Evolutionary conservation across 2,329 filamentous ascomycete species (phyloP).

Genomic region (Akanthomyces muscarius): DNA sequence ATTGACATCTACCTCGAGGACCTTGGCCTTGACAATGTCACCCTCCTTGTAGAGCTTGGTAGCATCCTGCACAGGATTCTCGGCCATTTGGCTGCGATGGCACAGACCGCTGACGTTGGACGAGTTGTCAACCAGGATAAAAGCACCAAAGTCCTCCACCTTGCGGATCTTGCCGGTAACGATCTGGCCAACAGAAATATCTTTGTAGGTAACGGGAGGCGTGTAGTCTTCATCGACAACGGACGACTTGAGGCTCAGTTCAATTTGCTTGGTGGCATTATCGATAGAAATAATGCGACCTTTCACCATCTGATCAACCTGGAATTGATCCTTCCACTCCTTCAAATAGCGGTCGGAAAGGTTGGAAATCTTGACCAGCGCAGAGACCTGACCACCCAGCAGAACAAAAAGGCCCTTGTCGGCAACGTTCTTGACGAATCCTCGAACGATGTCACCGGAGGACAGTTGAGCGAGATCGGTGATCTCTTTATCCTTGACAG

Average conservation of each 20-base stretch:
- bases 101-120: slow-evolving; percentile 88
- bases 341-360: slow-evolving; percentile 89
- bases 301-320: slow-evolving; percentile 84
- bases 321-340: slow-evolving; percentile 89
- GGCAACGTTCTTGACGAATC: slow-evolving; percentile 85
- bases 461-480: slow-evolving; percentile 65
- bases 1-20: slow-evolving; percentile 71
- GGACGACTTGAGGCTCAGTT: slow-evolving; percentile 84
- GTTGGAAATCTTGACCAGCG: slow-evolving; percentile 79
- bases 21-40: slow-evolving; percentile 87
- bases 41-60: slow-evolving; percentile 84
- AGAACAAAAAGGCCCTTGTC: slow-evolving; percentile 87
- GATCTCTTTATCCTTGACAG: slow-evolving; percentile 78
- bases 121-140: slow-evolving; percentile 84
- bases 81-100: slow-evolving; percentile 88
- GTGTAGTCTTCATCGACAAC: slow-evolving; percentile 75
- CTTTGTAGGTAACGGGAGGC: slow-evolving; percentile 67
- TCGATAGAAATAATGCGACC: slow-evolving; percentile 78
- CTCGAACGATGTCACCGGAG: slow-evolving; percentile 75
- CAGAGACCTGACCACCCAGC: slow-evolving; percentile 75
- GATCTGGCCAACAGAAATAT: slow-evolving; percentile 73
- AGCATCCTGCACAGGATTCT: slow-evolving; percentile 77
- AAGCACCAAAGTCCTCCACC: slow-evolving; percentile 92
- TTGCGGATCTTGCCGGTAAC: slow-evolving; percentile 89
- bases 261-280: slow-evolving; percentile 62